A percentile compares a stretch with the other conserved stretches of the same genome.
Conservation (phyloP, 2,329 filamentous ascomycete genomes). For the Diaporthe capsici region DNA sequence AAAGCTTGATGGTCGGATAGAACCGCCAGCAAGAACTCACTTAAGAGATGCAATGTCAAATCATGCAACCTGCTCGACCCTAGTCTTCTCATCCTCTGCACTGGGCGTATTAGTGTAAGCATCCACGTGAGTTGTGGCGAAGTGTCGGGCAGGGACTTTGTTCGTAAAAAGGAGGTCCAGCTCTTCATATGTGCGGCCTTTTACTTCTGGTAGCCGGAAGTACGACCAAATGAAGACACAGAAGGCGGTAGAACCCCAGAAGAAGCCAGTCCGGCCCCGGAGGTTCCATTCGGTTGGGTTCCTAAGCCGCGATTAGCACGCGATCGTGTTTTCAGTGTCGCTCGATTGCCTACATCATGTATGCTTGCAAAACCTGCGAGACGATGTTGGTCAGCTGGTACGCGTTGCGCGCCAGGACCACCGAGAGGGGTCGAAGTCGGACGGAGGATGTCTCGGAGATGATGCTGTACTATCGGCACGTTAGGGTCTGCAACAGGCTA, state of each 20-base stretch:
- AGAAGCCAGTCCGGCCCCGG: conserved; percentile 56
- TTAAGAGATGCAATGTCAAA: too few relatives aligned
- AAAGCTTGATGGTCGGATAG: too few relatives aligned
- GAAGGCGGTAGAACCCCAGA: conserved; percentile 55
- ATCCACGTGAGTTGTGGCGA: conserved; percentile 12
- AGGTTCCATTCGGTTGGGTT: conserved; percentile 51
- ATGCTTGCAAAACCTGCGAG: neutral
- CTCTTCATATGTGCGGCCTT: conserved; percentile 49
- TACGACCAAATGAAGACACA: conserved; percentile 59
- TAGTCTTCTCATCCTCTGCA: neutral
- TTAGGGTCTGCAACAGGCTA: neutral
- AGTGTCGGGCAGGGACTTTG: conserved; percentile 35
- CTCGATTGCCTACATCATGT: neutral
- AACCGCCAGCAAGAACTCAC: too few relatives aligned
- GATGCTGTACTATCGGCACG: neutral
- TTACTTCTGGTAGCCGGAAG: conserved; percentile 57
- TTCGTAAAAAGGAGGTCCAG: conserved; percentile 51
- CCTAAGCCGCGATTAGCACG: conserved; percentile 41
- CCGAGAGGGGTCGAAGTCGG: neutral
- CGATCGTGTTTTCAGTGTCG: accelerated
- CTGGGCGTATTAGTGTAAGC: neutral
- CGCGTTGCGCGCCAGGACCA: neutral
- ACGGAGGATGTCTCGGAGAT: conserved; percentile 20
- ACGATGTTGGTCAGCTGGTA: conserved; percentile 20
- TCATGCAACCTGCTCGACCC: conserved; percentile 12